Base-by-base conservation (phyloP, 768 basidiomycete species). In the Mycena leptocephala region DNA sequence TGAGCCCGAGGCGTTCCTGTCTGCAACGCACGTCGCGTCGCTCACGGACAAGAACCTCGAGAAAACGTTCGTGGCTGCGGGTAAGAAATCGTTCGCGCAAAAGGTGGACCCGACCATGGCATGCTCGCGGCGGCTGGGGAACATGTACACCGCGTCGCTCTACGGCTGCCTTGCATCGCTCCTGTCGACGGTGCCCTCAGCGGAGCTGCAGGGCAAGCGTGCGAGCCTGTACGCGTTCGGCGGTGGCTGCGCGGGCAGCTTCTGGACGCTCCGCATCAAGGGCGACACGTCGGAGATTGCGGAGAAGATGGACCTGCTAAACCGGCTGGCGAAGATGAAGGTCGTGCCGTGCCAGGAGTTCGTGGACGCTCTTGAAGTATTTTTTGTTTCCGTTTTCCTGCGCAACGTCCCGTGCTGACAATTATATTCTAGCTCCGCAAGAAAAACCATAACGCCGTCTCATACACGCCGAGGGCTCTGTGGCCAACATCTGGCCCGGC, bases 81-180 rank as follows among this genome's bases (percentile, higher is more conserved):
- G 95, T 68, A 96, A 97, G 83, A 84, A 89, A 8, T 89, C 90
- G n/a, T 98, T 96, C 86, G 90, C 91, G 73, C 86, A 90, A 76
- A 93, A 93, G 81, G 94, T 97, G 24, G 92, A 92, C 76, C 95
- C 96, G 11, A 90, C 89, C 24, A 97, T 98, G 92, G 92, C 93
- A 71, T 95, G 94, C 87, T 96, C 97, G 32, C 92, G 93, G 82
- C 93, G 97, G 53, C 92, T 98, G 79, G 98, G 98, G 20, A 99
- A 99, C 92, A 98, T 97, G 94, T 99, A 99, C 90, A 98, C 98
- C 16, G 98, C 95, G 16, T 97, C 96, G 18, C 89, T 99, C 7
- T 99, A 97, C 83, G 97, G 96, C 53, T 97, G 97, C 78, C 92
- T 99, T 72, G 95, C 97, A 51, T 96, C 95, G 8, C 88, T 99